A percentile compares a stretch with the other conserved stretches of the same genome.
Conservation (phyloP, 2,329 filamentous ascomycete species). For the Aspergillus flavus region DNA sequence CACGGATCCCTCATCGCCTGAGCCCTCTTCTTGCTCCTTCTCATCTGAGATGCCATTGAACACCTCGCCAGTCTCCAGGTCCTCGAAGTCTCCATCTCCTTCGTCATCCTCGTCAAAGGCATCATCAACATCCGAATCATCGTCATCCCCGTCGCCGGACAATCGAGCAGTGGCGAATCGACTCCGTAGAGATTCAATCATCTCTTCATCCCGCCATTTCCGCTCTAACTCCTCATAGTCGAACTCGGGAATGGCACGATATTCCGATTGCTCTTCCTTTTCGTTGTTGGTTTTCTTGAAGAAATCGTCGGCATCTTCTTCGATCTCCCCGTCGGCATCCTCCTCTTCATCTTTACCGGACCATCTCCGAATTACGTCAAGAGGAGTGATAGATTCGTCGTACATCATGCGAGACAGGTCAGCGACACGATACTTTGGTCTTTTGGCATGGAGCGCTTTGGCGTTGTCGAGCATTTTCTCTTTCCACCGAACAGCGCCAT, state of each 20-base stretch:
- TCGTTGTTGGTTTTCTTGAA: constrained; percentile 60
- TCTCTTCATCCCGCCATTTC: constrained; percentile 82
- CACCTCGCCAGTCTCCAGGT: constrained; percentile 75
- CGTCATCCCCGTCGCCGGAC: constrained; percentile 58
- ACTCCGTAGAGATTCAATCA: constrained; percentile 71
- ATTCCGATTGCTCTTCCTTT: constrained; percentile 61
- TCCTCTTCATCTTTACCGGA: constrained; percentile 67
- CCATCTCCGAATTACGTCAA: constrained; percentile 79
- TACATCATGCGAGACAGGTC: constrained; percentile 90
- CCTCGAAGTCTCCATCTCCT: constrained; percentile 81
- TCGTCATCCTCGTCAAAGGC: constrained; percentile 63
- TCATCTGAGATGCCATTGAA: constrained; percentile 47
- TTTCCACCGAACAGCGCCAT: constrained; percentile 81
- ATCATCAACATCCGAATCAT: constrained; percentile 51
- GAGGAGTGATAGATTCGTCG: constrained; percentile 73
- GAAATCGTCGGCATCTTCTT: constrained; percentile 68
- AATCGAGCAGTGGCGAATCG: constrained; percentile 75
- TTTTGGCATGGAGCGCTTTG: constrained; percentile 68
- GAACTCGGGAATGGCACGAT: constrained; percentile 75
- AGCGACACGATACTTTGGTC: constrained; percentile 72
- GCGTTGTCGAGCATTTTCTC: constrained; percentile 79
- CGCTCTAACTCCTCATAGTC: constrained; percentile 79
- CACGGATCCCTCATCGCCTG: constrained; percentile 38
- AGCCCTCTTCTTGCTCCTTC: constrained; percentile 56
- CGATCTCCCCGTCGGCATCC: constrained; percentile 54